phyloP scores from a whole-genome alignment of 352 stramenopile species.

The Phytophthora hybrid region DNA sequence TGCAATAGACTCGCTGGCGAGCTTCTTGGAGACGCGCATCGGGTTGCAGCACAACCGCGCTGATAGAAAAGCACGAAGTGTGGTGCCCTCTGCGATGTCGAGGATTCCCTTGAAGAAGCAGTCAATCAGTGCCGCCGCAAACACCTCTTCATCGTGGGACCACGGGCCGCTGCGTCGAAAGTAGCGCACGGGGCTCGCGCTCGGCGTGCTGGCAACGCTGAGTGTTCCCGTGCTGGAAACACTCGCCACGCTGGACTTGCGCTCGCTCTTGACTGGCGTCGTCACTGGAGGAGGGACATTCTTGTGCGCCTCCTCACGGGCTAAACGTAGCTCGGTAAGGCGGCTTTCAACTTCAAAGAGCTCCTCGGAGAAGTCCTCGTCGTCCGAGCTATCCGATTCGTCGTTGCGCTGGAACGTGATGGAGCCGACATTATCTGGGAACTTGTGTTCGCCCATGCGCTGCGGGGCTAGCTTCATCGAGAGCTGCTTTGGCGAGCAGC shows the following conservation, averaged over 20 bases:
- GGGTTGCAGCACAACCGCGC: constrained; percentile 74
- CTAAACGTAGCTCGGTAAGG: constrained; percentile 57
- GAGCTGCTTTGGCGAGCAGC: constrained; percentile 61
- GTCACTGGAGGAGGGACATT: constrained; percentile 15
- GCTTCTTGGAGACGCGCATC: constrained; percentile 84
- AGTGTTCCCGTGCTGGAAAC: constrained; percentile 35
- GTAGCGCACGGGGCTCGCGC: constrained; percentile 27
- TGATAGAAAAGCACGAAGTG: constrained; percentile 69
- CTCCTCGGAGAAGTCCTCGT: constrained; percentile 52
- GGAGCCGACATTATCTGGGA: constrained; percentile 64
- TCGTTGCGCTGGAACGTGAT: constrained; percentile 61
- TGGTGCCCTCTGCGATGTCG: constrained; percentile 69
- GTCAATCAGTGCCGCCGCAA: constrained; percentile 69
- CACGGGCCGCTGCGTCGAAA: constrained; percentile 72
- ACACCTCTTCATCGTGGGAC: constrained; percentile 77
- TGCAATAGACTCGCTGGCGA: constrained; percentile 71
- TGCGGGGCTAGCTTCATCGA: constrained; percentile 77
- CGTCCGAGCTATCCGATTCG: constrained; percentile 22
- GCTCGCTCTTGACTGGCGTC: constrained; percentile 36
- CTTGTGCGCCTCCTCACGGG: constrained; percentile 50
- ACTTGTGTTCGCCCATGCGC: constrained; percentile 58
- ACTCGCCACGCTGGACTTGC: constrained; percentile 40
- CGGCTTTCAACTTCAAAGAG: constrained; percentile 62
- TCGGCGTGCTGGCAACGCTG: constrained; percentile 34
- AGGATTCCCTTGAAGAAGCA: constrained; percentile 74